Evolutionary conservation across 768 basidiomycete genomes (phyloP).

Genomic region (Lentinula lateritia): DNA sequence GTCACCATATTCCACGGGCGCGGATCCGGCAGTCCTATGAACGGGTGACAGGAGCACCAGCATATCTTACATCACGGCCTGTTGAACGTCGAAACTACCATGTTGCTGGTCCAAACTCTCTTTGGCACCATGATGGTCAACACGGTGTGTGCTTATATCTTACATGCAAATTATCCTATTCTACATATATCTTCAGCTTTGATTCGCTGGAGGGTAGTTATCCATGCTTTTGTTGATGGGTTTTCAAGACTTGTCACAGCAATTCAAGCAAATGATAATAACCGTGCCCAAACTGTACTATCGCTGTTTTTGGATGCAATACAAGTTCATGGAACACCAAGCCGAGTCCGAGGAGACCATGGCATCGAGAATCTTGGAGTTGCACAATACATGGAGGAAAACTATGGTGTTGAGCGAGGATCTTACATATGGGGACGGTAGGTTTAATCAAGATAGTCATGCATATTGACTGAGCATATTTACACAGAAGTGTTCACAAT

Average conservation of each 20-base stretch:
- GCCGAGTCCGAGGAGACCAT: constrained; percentile 20
- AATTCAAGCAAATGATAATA: constrained; percentile 23
- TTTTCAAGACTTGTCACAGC: constrained; percentile 14
- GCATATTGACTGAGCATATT: not conserved
- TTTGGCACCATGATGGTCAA: constrained; percentile 14
- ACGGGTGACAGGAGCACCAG: constrained; percentile 10
- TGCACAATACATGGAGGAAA: constrained; percentile 14
- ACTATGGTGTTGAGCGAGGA: constrained; percentile 9
- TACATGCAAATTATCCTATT: too few species aligned
- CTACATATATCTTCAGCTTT: constrained; percentile 1
- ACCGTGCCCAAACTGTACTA: constrained; percentile 21
- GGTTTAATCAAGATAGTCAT: not conserved
- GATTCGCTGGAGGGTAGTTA: constrained; percentile 8
- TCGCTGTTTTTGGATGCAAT: constrained; percentile 12
- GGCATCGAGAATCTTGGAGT: constrained; percentile 21
- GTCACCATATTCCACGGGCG: constrained; percentile 9
- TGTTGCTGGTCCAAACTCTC: too few species aligned
- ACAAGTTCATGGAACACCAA: constrained; percentile 14
- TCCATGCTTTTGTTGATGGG: constrained; percentile 12
- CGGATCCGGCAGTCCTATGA: constrained; percentile 11
- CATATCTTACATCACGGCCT: constrained; percentile 17
- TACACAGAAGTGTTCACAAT: constrained; percentile 8
- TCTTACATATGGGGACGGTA: constrained; percentile 22
- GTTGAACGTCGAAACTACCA: not conserved
- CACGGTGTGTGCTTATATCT: constrained; percentile 10